Evolutionary conservation across 345 rosid species (phyloP).

Genomic region (Hevea brasiliensis): DNA sequence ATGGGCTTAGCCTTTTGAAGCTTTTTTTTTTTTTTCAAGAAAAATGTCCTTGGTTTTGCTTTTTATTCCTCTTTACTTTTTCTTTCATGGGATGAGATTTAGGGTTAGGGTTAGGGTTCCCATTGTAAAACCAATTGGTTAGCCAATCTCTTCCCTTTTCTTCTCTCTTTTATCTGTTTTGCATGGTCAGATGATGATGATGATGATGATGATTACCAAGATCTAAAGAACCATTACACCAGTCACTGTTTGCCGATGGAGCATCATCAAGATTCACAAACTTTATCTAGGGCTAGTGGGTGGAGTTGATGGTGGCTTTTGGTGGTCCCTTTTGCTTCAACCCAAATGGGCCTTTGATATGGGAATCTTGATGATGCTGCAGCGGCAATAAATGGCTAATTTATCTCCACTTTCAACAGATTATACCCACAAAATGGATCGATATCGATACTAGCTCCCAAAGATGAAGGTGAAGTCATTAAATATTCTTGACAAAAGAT

Average conservation of each 20-base stretch:
- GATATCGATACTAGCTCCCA: no score
- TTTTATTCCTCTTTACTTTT: not conserved
- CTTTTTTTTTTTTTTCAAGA: not conserved
- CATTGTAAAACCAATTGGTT: not conserved
- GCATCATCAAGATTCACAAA: slow-evolving; percentile 95
- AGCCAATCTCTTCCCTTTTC: not conserved
- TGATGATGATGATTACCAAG: slow-evolving; percentile 8
- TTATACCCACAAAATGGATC: no score
- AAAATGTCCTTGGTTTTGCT: not conserved
- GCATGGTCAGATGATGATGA: slow-evolving; percentile 13
- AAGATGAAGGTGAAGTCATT: not conserved
- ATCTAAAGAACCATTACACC: slow-evolving; percentile 20
- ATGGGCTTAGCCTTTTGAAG: slow-evolving; percentile 1
- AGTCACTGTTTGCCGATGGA: slow-evolving; percentile 75
- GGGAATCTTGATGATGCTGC: slow-evolving; percentile 99
- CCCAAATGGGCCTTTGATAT: slow-evolving; percentile 23
- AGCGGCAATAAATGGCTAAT: slow-evolving; percentile 74
- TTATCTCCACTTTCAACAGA: not conserved
- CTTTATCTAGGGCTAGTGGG: slow-evolving; percentile 27
- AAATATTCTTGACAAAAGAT: no score
- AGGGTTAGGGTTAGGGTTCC: slow-evolving; percentile 49
- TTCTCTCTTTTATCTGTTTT: slow-evolving; percentile 13
- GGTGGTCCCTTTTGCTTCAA: slow-evolving; percentile 19
- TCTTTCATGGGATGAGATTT: slow-evolving; percentile 2
- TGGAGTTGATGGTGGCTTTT: slow-evolving; percentile 12